Evolutionary conservation across 768 basidiomycete species (phyloP), one percentile per base, ranked within the genome.

Genomic region (Rhodocollybia butyracea): DNA sequence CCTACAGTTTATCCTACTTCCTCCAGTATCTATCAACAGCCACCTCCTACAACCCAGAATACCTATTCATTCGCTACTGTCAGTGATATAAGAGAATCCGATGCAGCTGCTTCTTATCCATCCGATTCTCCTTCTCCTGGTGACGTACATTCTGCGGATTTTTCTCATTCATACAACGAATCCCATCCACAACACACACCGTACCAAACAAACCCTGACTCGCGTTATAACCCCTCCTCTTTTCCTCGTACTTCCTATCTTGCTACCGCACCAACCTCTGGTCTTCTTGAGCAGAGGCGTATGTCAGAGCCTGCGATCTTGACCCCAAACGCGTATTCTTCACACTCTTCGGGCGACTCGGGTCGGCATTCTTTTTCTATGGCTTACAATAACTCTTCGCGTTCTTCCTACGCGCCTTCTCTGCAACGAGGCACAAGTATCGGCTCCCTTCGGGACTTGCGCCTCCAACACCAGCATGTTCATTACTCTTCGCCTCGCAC

Each of bases 241-340:
- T 70, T 72, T 69, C 66, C 75, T 67, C 76, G 73, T 65, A 58
- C 61, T 46, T 59, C 55, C 56, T 52, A 62, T 43, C 47, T 65
- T 30, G 69, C 72, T 60, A 72, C 74, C 63, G 73, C 67, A 64
- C 64, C 70, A 58, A 63, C 63, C 68, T 63, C 67, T 63, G 60
- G 72, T 55, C 65, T 74, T 59, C 68, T 79, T 55, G 83, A 84
- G 71, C 82, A 83, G 51, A 76, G 85, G 64, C 82, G 85, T 67
- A 84, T 86, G 82, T 87, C 85, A 63, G 85, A 86, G 66, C 84
- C 85, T 45, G 70, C 81, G 53, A 71, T 80, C 74, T 78, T 57
- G 63, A 74, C 73, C 66, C 59, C 75, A 51, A 74, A 81, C 64
- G 60, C 72, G 39, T 59, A 69, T 50, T 64, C 73, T 41, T 52